phyloP scores from a whole-genome alignment of 176 grass and related monocot genomes.

The Musa itinerans region DNA sequence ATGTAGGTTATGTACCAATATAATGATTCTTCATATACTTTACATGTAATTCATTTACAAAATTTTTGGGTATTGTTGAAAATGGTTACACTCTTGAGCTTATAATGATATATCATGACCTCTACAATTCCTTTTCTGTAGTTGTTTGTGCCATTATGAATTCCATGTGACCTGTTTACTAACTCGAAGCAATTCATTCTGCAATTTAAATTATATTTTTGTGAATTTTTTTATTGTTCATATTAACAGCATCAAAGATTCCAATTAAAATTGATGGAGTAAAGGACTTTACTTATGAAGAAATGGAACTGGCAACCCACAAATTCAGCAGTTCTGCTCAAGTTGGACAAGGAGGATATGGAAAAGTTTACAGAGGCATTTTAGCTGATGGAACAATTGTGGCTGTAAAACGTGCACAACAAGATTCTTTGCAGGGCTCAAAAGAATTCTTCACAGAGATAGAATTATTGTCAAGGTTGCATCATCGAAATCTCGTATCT shows the following conservation, averaged over 20 bases:
- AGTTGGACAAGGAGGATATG: slow-evolving; percentile 71
- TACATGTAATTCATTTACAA: not conserved
- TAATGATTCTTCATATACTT: not conserved
- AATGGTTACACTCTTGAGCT: not conserved
- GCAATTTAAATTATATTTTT: not conserved
- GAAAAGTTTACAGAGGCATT: slow-evolving; percentile 58
- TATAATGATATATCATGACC: not conserved
- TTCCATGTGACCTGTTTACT: slow-evolving; percentile 4
- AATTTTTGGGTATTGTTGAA: not conserved
- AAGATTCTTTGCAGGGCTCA: slow-evolving; percentile 68
- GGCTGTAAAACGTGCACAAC: slow-evolving; percentile 67
- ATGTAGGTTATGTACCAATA: not conserved
- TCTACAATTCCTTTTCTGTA: not conserved
- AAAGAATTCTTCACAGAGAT: slow-evolving; percentile 82
- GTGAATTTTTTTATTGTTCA: not conserved
- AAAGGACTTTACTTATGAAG: slow-evolving; percentile 59
- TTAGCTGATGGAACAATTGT: slow-evolving; percentile 56
- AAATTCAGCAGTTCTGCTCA: slow-evolving; percentile 41
- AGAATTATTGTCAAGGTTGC: slow-evolving; percentile 61
- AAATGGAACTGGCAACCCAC: slow-evolving; percentile 39
- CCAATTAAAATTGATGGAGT: slow-evolving; percentile 59
- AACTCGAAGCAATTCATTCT: not conserved
- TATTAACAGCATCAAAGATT: slow-evolving; percentile 39
- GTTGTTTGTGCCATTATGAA: not conserved
- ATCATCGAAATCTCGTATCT: slow-evolving; percentile 65